These are phyloP conservation scores for Clitopilus hobsonii DNA, from an alignment of 768 basidiomycete genomes.

Conservation along the genomic window DNA sequence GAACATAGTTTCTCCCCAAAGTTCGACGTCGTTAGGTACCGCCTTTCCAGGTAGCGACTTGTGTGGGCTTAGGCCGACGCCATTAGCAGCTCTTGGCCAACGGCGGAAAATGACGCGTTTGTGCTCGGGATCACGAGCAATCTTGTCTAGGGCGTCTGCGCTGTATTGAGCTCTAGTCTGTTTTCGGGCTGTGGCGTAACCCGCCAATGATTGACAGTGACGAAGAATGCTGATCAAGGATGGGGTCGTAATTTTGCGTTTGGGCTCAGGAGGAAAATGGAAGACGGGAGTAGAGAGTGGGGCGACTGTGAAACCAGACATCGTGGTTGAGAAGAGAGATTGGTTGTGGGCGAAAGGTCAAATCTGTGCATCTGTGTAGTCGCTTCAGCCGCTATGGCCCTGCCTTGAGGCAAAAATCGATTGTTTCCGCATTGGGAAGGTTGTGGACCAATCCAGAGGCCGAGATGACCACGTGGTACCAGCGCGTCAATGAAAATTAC, in stretches of 20 bases:
- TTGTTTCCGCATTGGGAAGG: not conserved
- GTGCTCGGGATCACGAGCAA: not conserved
- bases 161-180: not conserved
- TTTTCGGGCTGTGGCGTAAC: not conserved
- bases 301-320: not conserved
- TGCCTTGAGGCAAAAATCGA: too few relatives aligned
- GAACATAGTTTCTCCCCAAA: slow-evolving; percentile 39
- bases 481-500: not conserved
- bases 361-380: too few relatives aligned
- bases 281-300: not conserved
- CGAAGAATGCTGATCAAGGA: not conserved
- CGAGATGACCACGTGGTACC: not conserved
- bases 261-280: not conserved
- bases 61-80: slow-evolving; percentile 7
- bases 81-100: slow-evolving; percentile 13
- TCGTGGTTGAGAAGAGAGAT: too few relatives aligned
- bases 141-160: not conserved
- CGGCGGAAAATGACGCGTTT: slow-evolving; percentile 7
- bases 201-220: not conserved
- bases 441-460: too few relatives aligned
- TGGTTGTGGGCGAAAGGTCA: too few relatives aligned
- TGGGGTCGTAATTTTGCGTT: not conserved
- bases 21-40: slow-evolving; percentile 22
- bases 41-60: slow-evolving; percentile 21
- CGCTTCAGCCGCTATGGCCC: too few relatives aligned